Evolutionary conservation across 331 rosid species (phyloP).

Genomic region (Rosa hybrid): DNA sequence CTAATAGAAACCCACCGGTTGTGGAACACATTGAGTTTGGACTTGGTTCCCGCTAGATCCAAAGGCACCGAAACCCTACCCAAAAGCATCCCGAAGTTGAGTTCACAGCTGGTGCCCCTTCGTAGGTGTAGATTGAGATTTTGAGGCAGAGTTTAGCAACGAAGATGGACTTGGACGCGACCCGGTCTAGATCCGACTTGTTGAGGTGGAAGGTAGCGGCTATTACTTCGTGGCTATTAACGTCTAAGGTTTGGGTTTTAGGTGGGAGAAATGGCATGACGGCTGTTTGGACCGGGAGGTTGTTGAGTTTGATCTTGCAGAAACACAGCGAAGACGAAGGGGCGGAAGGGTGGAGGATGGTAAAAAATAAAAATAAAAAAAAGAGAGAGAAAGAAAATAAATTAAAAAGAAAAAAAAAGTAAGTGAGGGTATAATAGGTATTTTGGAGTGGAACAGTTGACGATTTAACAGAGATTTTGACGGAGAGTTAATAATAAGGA

Average conservation of each 20-base stretch:
- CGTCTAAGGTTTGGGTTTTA: slow-evolving; percentile 48
- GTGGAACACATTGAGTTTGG: slow-evolving; percentile 49
- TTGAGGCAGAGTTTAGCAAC: slow-evolving; percentile 47
- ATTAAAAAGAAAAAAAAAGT: no score
- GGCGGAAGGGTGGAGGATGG: no score
- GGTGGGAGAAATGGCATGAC: slow-evolving; percentile 59
- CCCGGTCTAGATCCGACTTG: slow-evolving; percentile 59
- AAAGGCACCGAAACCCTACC: slow-evolving; percentile 63
- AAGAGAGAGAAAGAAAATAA: no score
- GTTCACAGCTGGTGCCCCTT: slow-evolving; percentile 67
- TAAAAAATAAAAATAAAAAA: no score
- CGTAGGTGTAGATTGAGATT: slow-evolving; percentile 64
- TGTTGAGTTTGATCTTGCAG: slow-evolving; percentile 65
- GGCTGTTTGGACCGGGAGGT: slow-evolving; percentile 57
- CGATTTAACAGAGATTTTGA: no score
- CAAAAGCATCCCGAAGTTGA: slow-evolving; percentile 58
- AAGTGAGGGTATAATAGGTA: no score
- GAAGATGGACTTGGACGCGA: slow-evolving; percentile 58
- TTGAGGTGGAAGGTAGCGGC: slow-evolving; percentile 79
- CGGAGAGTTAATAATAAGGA: no score
- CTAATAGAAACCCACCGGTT: slow-evolving; percentile 64
- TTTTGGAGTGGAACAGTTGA: no score
- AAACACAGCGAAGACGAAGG: slow-evolving; percentile 80
- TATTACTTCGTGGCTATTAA: slow-evolving; percentile 2
- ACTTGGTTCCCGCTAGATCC: slow-evolving; percentile 55